Percentiles rank a stretch among this genome's conserved stretches.
Conservation (phyloP, 2,329 filamentous ascomycete genomes). For the Hymenotorrendiella dingleyae region DNA sequence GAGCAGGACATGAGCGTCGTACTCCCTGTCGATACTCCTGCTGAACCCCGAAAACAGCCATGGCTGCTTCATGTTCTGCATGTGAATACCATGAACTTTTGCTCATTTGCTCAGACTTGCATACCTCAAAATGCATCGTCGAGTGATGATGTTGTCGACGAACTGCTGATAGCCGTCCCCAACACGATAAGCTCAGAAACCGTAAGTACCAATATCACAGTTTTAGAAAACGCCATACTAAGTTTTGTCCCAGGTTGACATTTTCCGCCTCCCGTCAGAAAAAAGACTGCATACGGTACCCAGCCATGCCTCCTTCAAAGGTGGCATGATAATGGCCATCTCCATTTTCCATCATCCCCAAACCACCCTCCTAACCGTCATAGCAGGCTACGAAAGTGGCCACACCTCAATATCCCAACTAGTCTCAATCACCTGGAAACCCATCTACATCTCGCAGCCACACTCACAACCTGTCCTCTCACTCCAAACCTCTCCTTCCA, state of each 20-base stretch:
- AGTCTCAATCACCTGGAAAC: constrained; percentile 38
- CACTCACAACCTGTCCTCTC: constrained; percentile 82
- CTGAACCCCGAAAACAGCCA: constrained; percentile 52
- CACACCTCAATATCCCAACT: constrained; percentile 56
- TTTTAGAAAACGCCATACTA: constrained; percentile 12
- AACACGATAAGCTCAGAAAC: constrained; percentile 69
- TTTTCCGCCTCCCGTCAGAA: constrained; percentile 76
- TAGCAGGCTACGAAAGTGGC: constrained; percentile 83
- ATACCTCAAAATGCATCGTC: background rate
- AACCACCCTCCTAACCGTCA: constrained; percentile 49
- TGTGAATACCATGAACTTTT: constrained; percentile 95
- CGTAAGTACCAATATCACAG: constrained; percentile 38
- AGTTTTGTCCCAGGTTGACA: constrained; percentile 55
- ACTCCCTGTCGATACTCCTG: constrained; percentile 62
- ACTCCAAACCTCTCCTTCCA: constrained; percentile 45
- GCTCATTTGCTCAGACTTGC: constrained; percentile 58
- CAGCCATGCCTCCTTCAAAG: constrained; percentile 38
- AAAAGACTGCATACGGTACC: constrained; percentile 56
- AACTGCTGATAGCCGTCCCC: constrained; percentile 71
- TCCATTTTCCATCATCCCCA: constrained; percentile 46
- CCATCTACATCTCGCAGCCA: constrained; percentile 57
- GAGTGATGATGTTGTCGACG: constrained; percentile 20
- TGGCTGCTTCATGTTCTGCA: constrained; percentile 81
- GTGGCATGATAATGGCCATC: constrained; percentile 88
- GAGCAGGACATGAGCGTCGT: constrained; percentile 59